Percentiles rank a stretch among this genome's conserved stretches.
Evolutionary conservation across 805 yeast genomes (phyloP).

Genomic region (Starmerella geochares): DNA sequence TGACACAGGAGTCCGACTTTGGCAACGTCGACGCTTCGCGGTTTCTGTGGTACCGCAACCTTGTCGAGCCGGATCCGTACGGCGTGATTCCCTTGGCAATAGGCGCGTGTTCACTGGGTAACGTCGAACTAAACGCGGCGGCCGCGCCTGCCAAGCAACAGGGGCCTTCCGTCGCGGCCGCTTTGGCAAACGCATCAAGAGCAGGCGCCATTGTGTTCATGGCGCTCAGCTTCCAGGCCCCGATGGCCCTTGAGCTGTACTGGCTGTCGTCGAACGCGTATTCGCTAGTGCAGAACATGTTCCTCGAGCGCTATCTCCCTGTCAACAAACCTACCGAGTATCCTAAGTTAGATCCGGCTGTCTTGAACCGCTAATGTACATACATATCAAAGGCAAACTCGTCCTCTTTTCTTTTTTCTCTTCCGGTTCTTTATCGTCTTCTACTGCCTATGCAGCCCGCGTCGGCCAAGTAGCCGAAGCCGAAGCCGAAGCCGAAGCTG

Average conservation of each 20-base stretch:
- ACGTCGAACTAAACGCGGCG: conserved; percentile 77
- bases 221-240: conserved; percentile 79
- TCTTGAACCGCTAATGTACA: conserved; percentile 4
- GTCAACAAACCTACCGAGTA: conserved; percentile 39
- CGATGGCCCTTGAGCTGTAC: conserved; percentile 69
- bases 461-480: too few species aligned
- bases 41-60: conserved; percentile 49
- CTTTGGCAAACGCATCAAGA: conserved; percentile 58
- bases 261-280: conserved; percentile 81
- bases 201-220: conserved; percentile 68
- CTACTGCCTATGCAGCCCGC: background rate
- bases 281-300: conserved; percentile 64
- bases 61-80: conserved; percentile 51
- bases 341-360: conserved; percentile 11
- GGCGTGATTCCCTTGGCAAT: conserved; percentile 58
- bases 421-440: background rate
- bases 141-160: conserved; percentile 30
- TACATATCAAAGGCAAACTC: background rate
- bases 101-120: conserved; percentile 61
- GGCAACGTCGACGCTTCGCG: conserved; percentile 32
- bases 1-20: conserved; percentile 24
- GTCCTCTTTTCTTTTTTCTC: background rate
- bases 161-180: conserved; percentile 27
- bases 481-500: too few species aligned
- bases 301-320: conserved; percentile 59